A percentile compares a stretch with the other conserved stretches of the same genome.
Conservation (phyloP, 1,284 basidiomycete genomes). For the Cystobasidium sp. region DNA sequence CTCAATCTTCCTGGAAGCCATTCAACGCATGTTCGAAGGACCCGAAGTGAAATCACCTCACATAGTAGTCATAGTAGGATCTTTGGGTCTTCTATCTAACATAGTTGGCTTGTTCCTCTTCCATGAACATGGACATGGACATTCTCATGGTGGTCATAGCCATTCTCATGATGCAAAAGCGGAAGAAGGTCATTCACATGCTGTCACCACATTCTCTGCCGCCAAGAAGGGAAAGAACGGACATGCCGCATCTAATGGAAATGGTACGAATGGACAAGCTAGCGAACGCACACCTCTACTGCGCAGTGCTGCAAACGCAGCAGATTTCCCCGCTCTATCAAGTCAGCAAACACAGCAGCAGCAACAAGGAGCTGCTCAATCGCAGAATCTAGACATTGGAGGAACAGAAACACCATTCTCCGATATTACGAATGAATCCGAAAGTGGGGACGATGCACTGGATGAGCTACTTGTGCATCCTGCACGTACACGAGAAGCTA, state of each 20-base stretch:
- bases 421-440: slow-evolving; percentile 17
- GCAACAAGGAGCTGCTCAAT: not conserved
- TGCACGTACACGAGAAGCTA: slow-evolving; percentile 50
- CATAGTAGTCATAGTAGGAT: slow-evolving; percentile 88
- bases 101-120: slow-evolving; percentile 92
- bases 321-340: slow-evolving; percentile 6
- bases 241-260: not conserved
- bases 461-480: slow-evolving; percentile 52
- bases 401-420: slow-evolving; percentile 39
- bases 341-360: not conserved
- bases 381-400: slow-evolving; percentile 5
- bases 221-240: slow-evolving; percentile 28
- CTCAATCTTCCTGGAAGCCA: slow-evolving; percentile 90
- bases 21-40: slow-evolving; percentile 83
- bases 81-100: slow-evolving; percentile 86
- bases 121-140: slow-evolving; percentile 63
- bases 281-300: slow-evolving; percentile 50
- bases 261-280: not conserved
- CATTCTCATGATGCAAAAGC: slow-evolving; percentile 34
- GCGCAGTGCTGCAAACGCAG: not conserved
- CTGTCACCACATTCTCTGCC: slow-evolving; percentile 10
- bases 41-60: slow-evolving; percentile 88
- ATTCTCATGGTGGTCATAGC: slow-evolving; percentile 23
- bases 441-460: slow-evolving; percentile 42
- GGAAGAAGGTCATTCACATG: slow-evolving; percentile 41